A percentile compares a stretch with the other conserved stretches of the same genome.
Conservation (phyloP, 768 basidiomycete species). For the Pleurotus citrinopileatus region DNA sequence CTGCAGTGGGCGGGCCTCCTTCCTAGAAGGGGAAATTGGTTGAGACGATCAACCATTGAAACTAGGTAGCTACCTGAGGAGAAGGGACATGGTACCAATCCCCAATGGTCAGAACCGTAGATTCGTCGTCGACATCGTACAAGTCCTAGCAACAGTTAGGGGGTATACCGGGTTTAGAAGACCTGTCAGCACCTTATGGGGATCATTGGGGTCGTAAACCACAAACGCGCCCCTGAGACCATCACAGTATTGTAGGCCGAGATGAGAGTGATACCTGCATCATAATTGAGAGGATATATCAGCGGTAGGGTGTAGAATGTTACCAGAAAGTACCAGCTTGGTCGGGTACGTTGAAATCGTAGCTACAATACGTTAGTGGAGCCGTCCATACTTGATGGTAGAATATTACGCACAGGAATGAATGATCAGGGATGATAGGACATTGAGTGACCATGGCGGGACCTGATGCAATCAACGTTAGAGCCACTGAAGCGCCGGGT, state of each 20-base stretch:
- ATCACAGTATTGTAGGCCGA: constrained; percentile 1
- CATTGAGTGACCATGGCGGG: constrained; percentile 38
- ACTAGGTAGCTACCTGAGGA: neutral
- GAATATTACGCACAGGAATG: constrained; percentile 42
- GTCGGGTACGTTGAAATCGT: constrained; percentile 27
- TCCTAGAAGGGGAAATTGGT: neutral
- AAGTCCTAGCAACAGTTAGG: no score
- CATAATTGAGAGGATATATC: neutral
- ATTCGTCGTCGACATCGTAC: neutral
- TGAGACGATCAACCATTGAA: neutral
- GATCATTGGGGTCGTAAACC: neutral
- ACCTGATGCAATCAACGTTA: neutral
- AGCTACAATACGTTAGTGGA: no score
- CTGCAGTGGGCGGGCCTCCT: neutral
- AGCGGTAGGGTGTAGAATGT: constrained; percentile 27
- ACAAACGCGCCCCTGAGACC: constrained; percentile 28
- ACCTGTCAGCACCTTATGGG: constrained; percentile 3
- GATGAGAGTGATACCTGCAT: constrained; percentile 2
- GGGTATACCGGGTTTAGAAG: no score
- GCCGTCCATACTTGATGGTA: no score
- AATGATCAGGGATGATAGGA: constrained; percentile 38
- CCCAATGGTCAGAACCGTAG: neutral
- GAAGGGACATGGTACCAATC: constrained; percentile 5
- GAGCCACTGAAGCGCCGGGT: neutral
- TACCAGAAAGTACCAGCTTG: constrained; percentile 36